Evolutionary conservation across 164 flowering plant species (phyloP).

Genomic region (Umbilicus rupestris): DNA sequence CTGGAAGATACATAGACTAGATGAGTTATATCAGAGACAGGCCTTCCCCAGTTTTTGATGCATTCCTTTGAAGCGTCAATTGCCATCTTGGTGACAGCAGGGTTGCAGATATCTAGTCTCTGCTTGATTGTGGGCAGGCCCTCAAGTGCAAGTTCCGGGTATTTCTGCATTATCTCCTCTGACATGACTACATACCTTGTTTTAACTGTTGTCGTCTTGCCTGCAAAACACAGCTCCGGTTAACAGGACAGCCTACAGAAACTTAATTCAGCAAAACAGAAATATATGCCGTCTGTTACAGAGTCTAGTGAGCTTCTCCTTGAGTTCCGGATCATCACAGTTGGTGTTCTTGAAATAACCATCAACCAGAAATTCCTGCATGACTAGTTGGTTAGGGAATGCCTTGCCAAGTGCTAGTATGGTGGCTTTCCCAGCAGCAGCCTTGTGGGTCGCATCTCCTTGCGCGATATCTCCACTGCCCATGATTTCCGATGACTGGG

Average conservation of each 20-base stretch:
- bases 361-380: conserved; percentile 91
- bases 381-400: conserved; percentile 87
- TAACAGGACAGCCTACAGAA: not conserved
- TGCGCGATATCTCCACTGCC: conserved; percentile 20
- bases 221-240: conserved; percentile 20
- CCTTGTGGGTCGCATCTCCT: conserved; percentile 20
- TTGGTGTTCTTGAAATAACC: conserved; percentile 87
- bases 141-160: conserved; percentile 81
- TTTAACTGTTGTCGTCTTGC: conserved; percentile 89
- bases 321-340: conserved; percentile 85
- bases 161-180: conserved; percentile 68
- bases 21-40: conserved; percentile 74
- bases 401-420: conserved; percentile 90
- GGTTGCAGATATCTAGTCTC: conserved; percentile 66
- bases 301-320: conserved; percentile 72
- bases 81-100: conserved; percentile 86
- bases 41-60: conserved; percentile 77
- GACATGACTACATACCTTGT: conserved; percentile 97
- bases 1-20: conserved; percentile 87
- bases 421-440: conserved; percentile 59
- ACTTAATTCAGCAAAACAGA: not conserved
- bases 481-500: conserved; percentile 12
- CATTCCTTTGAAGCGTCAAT: conserved; percentile 70
- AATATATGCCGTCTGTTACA: conserved; percentile 29
- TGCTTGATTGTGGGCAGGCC: conserved; percentile 75